Base-by-base conservation (phyloP, 805 yeast species). In the Spathaspora girioi region DNA sequence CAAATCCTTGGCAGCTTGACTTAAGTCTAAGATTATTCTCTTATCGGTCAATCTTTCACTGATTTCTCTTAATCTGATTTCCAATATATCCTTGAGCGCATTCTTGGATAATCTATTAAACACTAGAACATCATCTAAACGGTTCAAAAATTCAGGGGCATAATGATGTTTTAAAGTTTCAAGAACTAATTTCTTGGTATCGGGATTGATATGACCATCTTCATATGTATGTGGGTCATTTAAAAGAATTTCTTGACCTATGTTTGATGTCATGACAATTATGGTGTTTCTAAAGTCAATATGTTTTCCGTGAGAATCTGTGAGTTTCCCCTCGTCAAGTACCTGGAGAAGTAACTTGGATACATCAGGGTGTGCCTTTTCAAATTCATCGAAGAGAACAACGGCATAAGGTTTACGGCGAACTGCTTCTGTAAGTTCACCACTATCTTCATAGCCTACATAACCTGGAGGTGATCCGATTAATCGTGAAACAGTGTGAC, bases 401-500 rank as follows among this genome's bases (percentile, higher is more conserved):
- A 93, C 97, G 0, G 97, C 80, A 59, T 93, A 93, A 8, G 99
- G 99, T 63, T 91, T 92, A 61, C 98, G 81, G 64, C 97, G 81
- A 9, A 94, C 96, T 5, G 97, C 96, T 68, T 94, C 98, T 1
- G 99, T 94, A 56, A 94, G 76, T 69, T 94, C 98, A 48, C 99
- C 99, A 65, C 91, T 88, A 60, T 88, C 94, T 63, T 93, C 99
- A 70, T 91, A 92, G 49, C 97, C 94, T 19, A 93, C 97, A 66
- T 93, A 93, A 7, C 98, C 97, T 29, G 99, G 99, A 5, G 99
- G 99, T 0, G 98, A 94, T 48, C 99, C 99, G 59, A 93, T 91
- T 56, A 93, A 78, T 56, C 97, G 81, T 44, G 97, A 86, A 6
- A 94, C 84, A 0, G 96, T 79, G 69, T 91, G 97, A 65, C 88